Percentiles rank a stretch among this genome's conserved stretches.
These are phyloP conservation scores for Pigoraptor vietnamica DNA, from an alignment of 78 protist species.

Conservation along the genomic window DNA sequence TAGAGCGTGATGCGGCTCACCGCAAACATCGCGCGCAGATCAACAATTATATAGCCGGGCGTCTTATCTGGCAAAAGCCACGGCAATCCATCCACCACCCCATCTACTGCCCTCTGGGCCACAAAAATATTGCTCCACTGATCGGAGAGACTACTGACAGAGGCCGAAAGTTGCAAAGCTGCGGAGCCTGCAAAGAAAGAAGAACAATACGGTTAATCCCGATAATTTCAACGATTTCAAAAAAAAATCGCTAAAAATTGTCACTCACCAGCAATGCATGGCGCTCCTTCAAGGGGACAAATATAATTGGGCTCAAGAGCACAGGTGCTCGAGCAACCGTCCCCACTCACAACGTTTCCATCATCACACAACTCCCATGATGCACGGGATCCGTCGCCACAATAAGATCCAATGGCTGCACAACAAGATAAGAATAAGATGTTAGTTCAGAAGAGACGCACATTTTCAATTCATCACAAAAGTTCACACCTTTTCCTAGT, in stretches of 20 bases:
- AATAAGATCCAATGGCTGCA: not conserved
- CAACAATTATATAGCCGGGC: not conserved
- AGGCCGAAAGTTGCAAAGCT: not conserved
- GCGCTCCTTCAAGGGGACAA: not conserved
- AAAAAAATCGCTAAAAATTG: not conserved
- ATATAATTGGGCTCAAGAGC: not conserved
- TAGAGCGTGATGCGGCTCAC: not conserved
- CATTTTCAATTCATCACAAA: not conserved
- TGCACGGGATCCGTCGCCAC: not conserved
- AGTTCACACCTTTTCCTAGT: not conserved
- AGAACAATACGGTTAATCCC: not conserved
- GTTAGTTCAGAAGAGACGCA: not conserved
- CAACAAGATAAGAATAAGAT: not conserved
- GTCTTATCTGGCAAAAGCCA: not conserved
- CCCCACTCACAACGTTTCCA: not conserved
- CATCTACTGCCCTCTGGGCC: not conserved
- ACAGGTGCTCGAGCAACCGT: not conserved
- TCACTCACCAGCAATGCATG: not conserved
- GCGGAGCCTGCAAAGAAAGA: not conserved
- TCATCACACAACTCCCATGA: not conserved
- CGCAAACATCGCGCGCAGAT: not conserved
- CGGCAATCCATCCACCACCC: not conserved
- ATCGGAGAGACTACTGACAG: not conserved
- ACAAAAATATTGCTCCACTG: not conserved
- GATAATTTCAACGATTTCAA: not conserved